Conservation (phyloP, 106 monocot genomes). For the Apostasia shenzhenica region DNA sequence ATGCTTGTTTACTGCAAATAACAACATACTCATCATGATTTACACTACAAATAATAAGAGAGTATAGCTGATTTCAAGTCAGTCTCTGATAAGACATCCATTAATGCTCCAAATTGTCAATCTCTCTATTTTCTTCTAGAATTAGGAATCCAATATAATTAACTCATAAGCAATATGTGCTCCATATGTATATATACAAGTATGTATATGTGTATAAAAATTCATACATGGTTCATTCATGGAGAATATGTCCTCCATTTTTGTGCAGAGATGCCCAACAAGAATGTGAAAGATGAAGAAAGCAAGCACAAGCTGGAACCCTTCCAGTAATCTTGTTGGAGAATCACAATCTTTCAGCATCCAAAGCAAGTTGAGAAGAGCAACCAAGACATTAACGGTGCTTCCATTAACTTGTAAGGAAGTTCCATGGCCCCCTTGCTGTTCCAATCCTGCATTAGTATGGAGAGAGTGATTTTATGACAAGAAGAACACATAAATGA, state of each 20-base stretch:
- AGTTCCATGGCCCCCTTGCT: conserved; percentile 58
- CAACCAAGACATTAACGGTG: background rate
- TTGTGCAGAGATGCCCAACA: conserved; percentile 1
- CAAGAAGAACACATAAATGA: too few species aligned
- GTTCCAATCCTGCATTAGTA: conserved; percentile 46
- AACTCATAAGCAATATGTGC: too few species aligned
- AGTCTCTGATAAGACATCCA: too few species aligned
- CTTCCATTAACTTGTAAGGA: conserved; percentile 17
- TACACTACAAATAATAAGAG: too few species aligned
- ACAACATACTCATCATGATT: too few species aligned
- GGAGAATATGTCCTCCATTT: background rate
- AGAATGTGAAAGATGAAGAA: background rate
- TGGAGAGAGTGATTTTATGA: background rate
- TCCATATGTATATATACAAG: too few species aligned
- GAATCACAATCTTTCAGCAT: background rate
- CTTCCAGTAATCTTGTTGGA: background rate
- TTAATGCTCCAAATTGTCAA: too few species aligned
- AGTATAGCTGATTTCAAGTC: too few species aligned
- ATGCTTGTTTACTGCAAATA: too few species aligned
- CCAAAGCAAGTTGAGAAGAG: background rate
- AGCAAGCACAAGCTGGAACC: background rate
- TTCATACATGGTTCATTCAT: background rate
- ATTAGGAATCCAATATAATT: too few species aligned
- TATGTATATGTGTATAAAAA: too few species aligned
- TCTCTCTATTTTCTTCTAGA: too few species aligned